Conservation (phyloP, 345 rosid genomes). For the Psidium guajava region DNA sequence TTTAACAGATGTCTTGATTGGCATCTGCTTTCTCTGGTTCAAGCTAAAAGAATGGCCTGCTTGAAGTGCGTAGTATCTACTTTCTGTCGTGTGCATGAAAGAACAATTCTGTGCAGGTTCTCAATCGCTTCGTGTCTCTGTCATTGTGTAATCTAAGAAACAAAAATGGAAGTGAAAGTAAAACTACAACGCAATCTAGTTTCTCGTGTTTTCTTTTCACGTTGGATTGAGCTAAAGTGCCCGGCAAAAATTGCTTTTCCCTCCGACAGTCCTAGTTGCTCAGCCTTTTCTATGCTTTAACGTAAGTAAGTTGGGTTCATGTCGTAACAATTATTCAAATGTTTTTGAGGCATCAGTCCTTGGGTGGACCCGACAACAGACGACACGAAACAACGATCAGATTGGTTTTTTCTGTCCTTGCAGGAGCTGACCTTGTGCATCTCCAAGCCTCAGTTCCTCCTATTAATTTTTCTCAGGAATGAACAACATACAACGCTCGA, state of each 20-base stretch:
- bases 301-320: neutral
- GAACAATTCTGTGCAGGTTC: neutral
- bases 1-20: neutral
- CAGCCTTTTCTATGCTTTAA: neutral
- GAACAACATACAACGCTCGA: no score
- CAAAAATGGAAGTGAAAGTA: neutral
- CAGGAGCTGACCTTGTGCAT: neutral
- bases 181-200: neutral
- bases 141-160: no score
- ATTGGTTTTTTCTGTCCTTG: no score
- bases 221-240: neutral
- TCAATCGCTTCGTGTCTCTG: neutral
- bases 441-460: no score
- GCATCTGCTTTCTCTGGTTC: neutral
- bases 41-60: neutral
- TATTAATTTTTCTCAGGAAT: neutral
- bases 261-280: neutral
- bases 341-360: neutral
- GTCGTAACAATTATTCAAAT: neutral
- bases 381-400: neutral
- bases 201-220: neutral
- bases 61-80: neutral
- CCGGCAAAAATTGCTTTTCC: neutral
- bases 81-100: neutral
- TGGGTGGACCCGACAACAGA: neutral